Percentiles rank a stretch among this genome's conserved stretches.
Conservation (phyloP, 2,329 filamentous ascomycete genomes). For the Juglanconis oblonga region DNA sequence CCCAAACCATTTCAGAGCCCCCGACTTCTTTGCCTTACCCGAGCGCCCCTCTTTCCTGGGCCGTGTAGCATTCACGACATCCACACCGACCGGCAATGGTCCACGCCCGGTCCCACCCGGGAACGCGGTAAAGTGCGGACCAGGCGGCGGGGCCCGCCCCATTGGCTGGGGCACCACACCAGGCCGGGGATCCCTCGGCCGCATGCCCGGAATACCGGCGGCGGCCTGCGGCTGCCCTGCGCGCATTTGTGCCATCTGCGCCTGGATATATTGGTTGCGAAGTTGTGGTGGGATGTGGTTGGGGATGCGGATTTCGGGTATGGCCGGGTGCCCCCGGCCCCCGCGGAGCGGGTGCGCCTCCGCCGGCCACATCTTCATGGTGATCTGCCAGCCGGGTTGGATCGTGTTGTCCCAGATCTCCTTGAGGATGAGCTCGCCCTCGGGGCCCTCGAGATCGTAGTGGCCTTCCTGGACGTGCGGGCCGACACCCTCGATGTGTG, state of each 20-base stretch:
- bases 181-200: not conserved
- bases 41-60: slow-evolving; percentile 26
- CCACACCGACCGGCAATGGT: slow-evolving; percentile 6
- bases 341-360: slow-evolving; percentile 36
- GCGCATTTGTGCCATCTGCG: not conserved
- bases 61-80: slow-evolving; percentile 26
- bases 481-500: slow-evolving; percentile 73
- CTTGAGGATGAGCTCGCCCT: slow-evolving; percentile 79
- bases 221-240: not conserved
- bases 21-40: slow-evolving; percentile 1
- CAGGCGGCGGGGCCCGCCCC: not conserved
- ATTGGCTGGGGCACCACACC: not conserved
- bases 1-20: not conserved
- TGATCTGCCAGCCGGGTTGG: slow-evolving; percentile 69
- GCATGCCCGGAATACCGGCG: not conserved
- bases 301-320: not conserved
- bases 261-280: not conserved
- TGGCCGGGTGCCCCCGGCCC: slow-evolving; percentile 18
- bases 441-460: slow-evolving; percentile 76
- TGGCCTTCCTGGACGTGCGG: slow-evolving; percentile 74
- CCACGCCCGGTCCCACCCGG: not conserved
- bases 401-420: slow-evolving; percentile 79
- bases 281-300: slow-evolving; percentile 11
- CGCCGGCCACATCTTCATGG: slow-evolving; percentile 59
- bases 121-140: not conserved